Evolutionary conservation across 306 rosid genomes (phyloP), one percentile per base, ranked within the genome.

Genomic region (Astragalus membranaceus): DNA sequence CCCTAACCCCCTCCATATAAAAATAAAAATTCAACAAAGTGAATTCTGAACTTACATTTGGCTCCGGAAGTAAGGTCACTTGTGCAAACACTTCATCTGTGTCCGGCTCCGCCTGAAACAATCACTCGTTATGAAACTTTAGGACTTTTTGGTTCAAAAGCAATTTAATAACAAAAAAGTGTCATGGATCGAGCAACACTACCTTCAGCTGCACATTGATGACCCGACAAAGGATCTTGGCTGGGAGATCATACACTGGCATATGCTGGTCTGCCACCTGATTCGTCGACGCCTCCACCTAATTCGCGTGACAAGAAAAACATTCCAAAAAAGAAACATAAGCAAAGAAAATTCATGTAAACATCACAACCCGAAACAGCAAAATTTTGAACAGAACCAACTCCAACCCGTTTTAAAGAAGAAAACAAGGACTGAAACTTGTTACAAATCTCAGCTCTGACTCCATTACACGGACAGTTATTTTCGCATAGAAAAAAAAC

Each of bases 211-310:
- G 76, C 32, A 92, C 96, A 83, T 92, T 80, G 69, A 89, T 80
- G 23, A 92, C 95, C 71, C 90, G 86, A 76, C 96, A 92, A 23
- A 84, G 95, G 83, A 92, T 87, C 87, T 86, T 87, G 2, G 84
- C 44, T 0, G 92, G 95, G 36, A 92, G 96, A 87, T 83, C 29
- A 77, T 89, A 92, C 12, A 83, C 47, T 0, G 98, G 98, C 98
- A 92, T 83, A 67, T 92, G 96, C 51, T 89, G 88, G 68, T 89
- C 96, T 8, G 96, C 95, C 74, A 72, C 89, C 81, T 92, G 98
- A 86, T 86, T 92, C 0, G 96, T 92, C 1, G 98, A 92, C 51
- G 98, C 96, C 81, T 92, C 98, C 75, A 92, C 98, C 98, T 92
- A 20, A 20, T 20, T 20, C 23, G 23, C 23, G 23, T 20, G 23